phyloP scores from a whole-genome alignment of 768 basidiomycete species.

The Astraeus odoratus region DNA sequence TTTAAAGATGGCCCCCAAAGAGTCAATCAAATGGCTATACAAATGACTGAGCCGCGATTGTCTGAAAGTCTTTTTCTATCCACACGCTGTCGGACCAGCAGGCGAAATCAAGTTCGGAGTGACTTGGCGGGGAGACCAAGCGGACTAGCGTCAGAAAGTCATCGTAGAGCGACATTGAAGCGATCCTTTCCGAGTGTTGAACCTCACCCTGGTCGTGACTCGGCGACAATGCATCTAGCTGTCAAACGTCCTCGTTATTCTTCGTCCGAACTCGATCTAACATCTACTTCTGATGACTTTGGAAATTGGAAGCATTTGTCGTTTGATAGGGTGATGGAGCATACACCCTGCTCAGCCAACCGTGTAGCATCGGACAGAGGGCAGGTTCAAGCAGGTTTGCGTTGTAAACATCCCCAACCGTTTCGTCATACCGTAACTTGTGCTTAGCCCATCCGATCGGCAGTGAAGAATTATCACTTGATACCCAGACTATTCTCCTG shows the following conservation, averaged over 20 bases:
- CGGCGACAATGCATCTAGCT: neutral
- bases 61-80: slow-evolving; percentile 1
- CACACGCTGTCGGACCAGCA: neutral
- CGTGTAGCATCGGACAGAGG: neutral
- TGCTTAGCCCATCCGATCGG: too few relatives aligned
- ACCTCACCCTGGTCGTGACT: too few relatives aligned
- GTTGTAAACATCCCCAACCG: too few relatives aligned
- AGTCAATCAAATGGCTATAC: neutral
- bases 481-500: neutral
- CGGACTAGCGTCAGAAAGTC: neutral
- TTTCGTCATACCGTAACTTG: too few relatives aligned
- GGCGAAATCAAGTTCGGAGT: slow-evolving; percentile 8
- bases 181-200: neutral
- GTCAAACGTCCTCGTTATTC: neutral
- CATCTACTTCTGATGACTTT: neutral
- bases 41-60: neutral
- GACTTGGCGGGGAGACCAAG: neutral
- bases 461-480: neutral
- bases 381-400: neutral
- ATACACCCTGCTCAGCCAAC: neutral
- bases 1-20: neutral
- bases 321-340: neutral
- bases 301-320: neutral
- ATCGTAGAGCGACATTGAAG: neutral
- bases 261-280: neutral